Evolutionary conservation across 2,329 filamentous ascomycete species (phyloP), one percentile per base, ranked within the genome.

Genomic region (Penicillium verrucosum): DNA sequence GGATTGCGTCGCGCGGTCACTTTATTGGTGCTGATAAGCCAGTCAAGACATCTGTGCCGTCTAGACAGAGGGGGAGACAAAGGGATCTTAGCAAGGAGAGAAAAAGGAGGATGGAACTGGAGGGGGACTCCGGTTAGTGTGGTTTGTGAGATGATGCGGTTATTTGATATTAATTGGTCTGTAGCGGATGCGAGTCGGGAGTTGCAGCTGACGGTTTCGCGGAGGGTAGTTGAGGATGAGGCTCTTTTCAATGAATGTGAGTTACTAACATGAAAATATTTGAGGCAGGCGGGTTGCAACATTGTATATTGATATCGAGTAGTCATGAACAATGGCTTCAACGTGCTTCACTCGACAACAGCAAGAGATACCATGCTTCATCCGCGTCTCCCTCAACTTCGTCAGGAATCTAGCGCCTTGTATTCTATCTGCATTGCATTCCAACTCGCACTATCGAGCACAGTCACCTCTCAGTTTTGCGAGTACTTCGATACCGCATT

Each of bases 1-100:
- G 70, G 0, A 67, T 72, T 58, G 70, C 70, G 1, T 72, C 69
- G 41, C 67, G 70, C 21, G 70, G 70, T 6, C 61, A 57, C 4
- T 71, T 69, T 56, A 68, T 64, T 1, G 69, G 70, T 7, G 69
- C 70, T 7, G 64, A 63, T 47, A 66, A 65, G 49, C 69, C 69
- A 3, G 30, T 68, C 5, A 57, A 65, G 14, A 51, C 61, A n/a
- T 62, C 60, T 45, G 57, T 68, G 4, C 65, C 68, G 4, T 30
- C 57, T 7, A 63, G 67, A 40, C 60, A 49, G 1, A 70, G 62
- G 42, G 69, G 69, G 1, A 59, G 69, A 40, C 61, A 57, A 38
- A 60, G 69, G 18, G 69, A 72, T 59, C 53, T 65, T 36, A 60
- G 45, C 30, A 57, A 60, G 23, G 61, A 68, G 30, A 58, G 56